Evolutionary conservation across 768 basidiomycete genomes (phyloP), one percentile per base, ranked within the genome.

Genomic region (Aureoboletus auriporus): DNA sequence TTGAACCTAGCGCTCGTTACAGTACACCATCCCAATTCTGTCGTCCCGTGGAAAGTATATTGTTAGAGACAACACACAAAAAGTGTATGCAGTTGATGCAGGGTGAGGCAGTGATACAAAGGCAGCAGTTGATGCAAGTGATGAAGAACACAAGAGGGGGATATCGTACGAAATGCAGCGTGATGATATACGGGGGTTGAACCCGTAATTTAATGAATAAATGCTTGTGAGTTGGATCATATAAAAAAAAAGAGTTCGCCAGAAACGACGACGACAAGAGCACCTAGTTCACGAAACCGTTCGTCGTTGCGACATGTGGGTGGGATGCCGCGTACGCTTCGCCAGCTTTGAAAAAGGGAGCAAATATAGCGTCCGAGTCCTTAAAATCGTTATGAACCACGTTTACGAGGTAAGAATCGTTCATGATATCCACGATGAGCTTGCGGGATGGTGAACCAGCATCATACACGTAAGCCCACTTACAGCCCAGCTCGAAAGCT

Each of bases 311-410:
- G 36, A 66, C 39, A 30, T 70, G 71, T 37, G 66, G 46, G 39
- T 71, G 69, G 27, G 66, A 58, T 29, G 74, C 69, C 12, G 70
- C 65, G 51, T 79, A 80, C 63, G 86, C 81, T 36, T 77, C 79
- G 31, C 84, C 86, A 11, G 84, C 85, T 65, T 83, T 81, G 68
- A 80, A 74, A 76, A 97, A 95, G 3, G 92, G 89, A 57, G 75
- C 73, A 66, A 94, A 97, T 69, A 97, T 94, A 17, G 85, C 85
- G 41, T 86, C 75, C 2, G 83, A 67, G 61, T 87, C 78, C 68
- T 89, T 87, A 81, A 91, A 97, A 66, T 95, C 86, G 71, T 96
- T 96, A 68, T 96, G 93, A 26, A 97, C 94, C 56, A 97, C 86
- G 67, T 96, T 96, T 57, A 96, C 92, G 55, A 97, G 84, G 71